Evolutionary conservation across 306 rosid species (phyloP).

Genomic region (Vigna nakashimae): DNA sequence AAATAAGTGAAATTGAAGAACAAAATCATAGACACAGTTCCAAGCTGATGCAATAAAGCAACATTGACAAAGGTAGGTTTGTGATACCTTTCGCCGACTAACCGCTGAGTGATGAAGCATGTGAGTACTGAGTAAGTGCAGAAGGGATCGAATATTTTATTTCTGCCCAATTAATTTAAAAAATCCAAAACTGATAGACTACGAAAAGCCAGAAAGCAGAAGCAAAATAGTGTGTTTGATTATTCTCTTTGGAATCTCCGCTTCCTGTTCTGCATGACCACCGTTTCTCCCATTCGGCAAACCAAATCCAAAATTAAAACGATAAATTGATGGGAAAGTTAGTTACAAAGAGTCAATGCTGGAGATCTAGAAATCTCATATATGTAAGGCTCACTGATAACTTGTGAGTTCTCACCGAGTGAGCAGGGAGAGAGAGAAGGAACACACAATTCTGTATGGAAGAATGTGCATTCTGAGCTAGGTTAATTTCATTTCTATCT

Average conservation of each 20-base stretch:
- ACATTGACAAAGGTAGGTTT: constrained; percentile 29
- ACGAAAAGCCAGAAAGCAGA: constrained; percentile 9
- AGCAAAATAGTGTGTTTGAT: constrained; percentile 17
- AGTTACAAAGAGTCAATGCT: constrained; percentile 49
- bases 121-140: constrained; percentile 41
- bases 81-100: constrained; percentile 38
- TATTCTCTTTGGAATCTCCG: constrained; percentile 41
- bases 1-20: constrained; percentile 28
- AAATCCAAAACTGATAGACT: background rate
- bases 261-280: constrained; percentile 6
- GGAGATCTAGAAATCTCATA: constrained; percentile 43
- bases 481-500: constrained; percentile 33
- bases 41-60: constrained; percentile 5
- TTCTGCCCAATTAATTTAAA: constrained; percentile 16
- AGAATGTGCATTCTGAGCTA: constrained; percentile 24
- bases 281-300: constrained; percentile 13
- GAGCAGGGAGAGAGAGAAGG: constrained; percentile 21
- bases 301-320: constrained; percentile 11
- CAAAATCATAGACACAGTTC: constrained; percentile 30
- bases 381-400: background rate
- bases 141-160: constrained; percentile 9
- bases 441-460: background rate
- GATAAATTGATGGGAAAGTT: constrained; percentile 46
- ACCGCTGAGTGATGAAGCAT: constrained; percentile 35
- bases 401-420: background rate